These are phyloP conservation scores for Ophiostoma sp. DNA, from an alignment of 2,329 filamentous ascomycete genomes.

Conservation along the genomic window DNA sequence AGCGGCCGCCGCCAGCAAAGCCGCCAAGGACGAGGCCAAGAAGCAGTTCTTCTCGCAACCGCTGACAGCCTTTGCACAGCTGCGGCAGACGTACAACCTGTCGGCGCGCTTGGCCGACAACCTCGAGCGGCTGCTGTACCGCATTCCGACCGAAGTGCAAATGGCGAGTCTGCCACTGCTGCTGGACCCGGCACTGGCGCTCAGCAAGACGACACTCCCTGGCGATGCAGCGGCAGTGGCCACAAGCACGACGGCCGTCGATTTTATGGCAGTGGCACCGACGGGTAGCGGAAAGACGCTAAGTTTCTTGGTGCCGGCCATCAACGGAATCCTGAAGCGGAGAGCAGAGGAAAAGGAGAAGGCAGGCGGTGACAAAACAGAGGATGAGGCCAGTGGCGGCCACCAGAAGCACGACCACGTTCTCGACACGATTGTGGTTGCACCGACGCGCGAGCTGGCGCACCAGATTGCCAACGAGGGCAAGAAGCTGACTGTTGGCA, in stretches of 20 bases:
- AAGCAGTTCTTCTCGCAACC: conserved; percentile 75
- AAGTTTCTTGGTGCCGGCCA: conserved; percentile 83
- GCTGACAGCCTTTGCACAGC: conserved; percentile 71
- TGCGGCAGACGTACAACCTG: conserved; percentile 71
- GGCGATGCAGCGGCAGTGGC: conserved; percentile 29
- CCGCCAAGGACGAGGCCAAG: conserved; percentile 52
- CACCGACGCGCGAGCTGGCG: conserved; percentile 76
- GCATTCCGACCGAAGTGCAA: conserved; percentile 89
- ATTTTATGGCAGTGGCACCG: conserved; percentile 86
- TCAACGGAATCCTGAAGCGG: conserved; percentile 70
- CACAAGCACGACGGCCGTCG: conserved; percentile 48
- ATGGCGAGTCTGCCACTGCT: conserved; percentile 81
- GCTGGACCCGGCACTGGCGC: conserved; percentile 56
- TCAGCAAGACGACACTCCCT: conserved; percentile 39
- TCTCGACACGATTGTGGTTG: conserved; percentile 69
- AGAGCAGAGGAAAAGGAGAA: conserved; percentile 50
- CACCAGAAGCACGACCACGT: conserved; percentile 45
- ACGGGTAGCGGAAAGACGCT: conserved; percentile 97
- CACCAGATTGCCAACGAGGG: conserved; percentile 83
- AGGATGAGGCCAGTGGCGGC: conserved; percentile 31
- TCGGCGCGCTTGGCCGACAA: conserved; percentile 75
- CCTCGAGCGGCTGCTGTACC: conserved; percentile 79
- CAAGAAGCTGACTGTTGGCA: conserved; percentile 70
- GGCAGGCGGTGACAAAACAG: conserved; percentile 38
- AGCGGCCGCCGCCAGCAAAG: conserved; percentile 45